A percentile compares a stretch with the other conserved stretches of the same genome.
Conservation (phyloP, 257 asterid genomes). For the Capsicum baccatum region DNA sequence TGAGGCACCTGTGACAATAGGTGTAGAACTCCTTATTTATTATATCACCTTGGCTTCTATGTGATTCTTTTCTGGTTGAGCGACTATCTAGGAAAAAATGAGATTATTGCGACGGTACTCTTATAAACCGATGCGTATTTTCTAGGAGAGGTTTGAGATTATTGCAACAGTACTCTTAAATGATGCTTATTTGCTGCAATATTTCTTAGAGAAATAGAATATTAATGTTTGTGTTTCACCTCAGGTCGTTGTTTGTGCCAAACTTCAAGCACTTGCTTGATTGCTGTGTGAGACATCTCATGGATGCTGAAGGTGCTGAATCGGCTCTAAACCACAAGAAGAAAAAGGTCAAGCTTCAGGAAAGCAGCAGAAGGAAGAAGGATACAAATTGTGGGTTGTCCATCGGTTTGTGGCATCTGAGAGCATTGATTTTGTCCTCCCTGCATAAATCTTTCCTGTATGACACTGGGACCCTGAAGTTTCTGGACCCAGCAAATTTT, state of each 20-base stretch:
- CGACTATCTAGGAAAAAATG: not conserved
- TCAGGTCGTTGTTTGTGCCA: constrained; percentile 87
- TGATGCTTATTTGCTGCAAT: not conserved
- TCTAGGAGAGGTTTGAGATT: constrained; percentile 9
- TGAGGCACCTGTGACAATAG: not conserved
- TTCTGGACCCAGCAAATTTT: constrained; percentile 71
- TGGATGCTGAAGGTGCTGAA: constrained; percentile 44
- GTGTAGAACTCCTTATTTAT: not conserved
- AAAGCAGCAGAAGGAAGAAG: constrained; percentile 38
- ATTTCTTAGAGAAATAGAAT: not conserved
- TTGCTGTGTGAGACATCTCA: constrained; percentile 74
- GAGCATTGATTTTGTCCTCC: constrained; percentile 70
- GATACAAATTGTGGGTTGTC: constrained; percentile 48
- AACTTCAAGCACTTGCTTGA: constrained; percentile 84
- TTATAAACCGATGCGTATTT: not conserved
- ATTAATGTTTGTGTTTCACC: constrained; percentile 16
- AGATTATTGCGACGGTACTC: not conserved
- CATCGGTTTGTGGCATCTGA: constrained; percentile 72
- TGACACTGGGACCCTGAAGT: constrained; percentile 69
- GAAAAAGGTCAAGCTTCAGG: constrained; percentile 70
- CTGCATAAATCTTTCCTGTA: constrained; percentile 82
- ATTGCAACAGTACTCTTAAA: not conserved
- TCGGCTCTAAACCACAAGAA: constrained; percentile 52
- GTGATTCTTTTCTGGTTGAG: constrained; percentile 1
- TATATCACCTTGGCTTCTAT: not conserved